Percentiles rank a stretch among this genome's conserved stretches.
phyloP scores from a whole-genome alignment of 2,329 filamentous ascomycete species.

The Tolypocladium guangdongense region DNA sequence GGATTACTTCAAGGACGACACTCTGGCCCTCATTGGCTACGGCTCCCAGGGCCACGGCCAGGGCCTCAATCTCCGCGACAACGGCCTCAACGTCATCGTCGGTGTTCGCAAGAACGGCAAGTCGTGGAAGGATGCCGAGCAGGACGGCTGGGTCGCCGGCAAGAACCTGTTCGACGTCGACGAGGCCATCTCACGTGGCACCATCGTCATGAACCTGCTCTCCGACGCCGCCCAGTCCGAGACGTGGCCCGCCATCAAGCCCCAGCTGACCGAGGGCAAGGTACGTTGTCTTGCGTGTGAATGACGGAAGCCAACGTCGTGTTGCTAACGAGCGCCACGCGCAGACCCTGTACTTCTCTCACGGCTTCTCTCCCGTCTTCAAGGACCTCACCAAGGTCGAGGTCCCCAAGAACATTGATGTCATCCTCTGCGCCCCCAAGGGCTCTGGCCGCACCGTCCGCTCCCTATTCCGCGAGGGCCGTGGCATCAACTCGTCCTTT shows the following conservation, averaged over 20 bases:
- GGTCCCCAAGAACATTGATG: constrained; percentile 88
- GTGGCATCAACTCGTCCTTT: constrained; percentile 98
- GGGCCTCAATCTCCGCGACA: constrained; percentile 98
- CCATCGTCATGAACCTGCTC: constrained; percentile 98
- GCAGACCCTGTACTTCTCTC: constrained; percentile 98
- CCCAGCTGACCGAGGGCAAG: constrained; percentile 97
- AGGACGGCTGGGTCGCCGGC: constrained; percentile 96
- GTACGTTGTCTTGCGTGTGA: constrained; percentile 34
- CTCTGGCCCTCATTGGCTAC: constrained; percentile 97
- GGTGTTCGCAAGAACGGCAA: constrained; percentile 97
- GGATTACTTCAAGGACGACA: constrained; percentile 99
- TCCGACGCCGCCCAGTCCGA: constrained; percentile 95
- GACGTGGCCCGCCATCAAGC: constrained; percentile 98
- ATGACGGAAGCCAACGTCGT: background rate
- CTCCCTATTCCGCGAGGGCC: constrained; percentile 96
- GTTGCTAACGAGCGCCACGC: constrained; percentile 11
- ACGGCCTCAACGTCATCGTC: constrained; percentile 97
- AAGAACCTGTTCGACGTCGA: constrained; percentile 99
- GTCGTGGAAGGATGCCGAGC: constrained; percentile 94
- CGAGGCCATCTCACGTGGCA: constrained; percentile 86
- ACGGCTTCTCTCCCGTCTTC: constrained; percentile 99
- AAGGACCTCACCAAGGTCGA: constrained; percentile 99
- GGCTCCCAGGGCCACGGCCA: constrained; percentile 97
- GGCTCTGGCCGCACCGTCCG: constrained; percentile 97
- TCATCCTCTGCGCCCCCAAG: constrained; percentile 99